Conservation (phyloP, 768 basidiomycete genomes). For the Phanerochaete carnosa region DNA sequence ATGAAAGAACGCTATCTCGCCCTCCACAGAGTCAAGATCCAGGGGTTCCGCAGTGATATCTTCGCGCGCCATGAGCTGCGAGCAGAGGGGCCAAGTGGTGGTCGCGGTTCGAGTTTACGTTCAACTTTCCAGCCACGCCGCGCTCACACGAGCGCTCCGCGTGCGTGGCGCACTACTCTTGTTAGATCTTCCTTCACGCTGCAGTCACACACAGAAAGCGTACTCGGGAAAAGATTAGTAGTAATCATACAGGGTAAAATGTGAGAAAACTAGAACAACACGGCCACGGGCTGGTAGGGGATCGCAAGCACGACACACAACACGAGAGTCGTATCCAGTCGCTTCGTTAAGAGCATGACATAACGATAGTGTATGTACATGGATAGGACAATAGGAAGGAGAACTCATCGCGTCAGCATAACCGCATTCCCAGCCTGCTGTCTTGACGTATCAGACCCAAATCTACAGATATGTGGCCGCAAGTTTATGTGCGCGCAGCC, state of each 20-base stretch:
- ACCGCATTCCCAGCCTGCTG: neutral
- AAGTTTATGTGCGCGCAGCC: conserved; percentile 51
- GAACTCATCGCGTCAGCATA: conserved; percentile 6
- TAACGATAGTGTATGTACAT: conserved; percentile 26
- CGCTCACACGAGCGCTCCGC: neutral
- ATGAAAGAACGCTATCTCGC: conserved; percentile 84
- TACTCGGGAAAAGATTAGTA: neutral
- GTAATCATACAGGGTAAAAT: neutral
- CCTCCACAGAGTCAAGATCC: conserved; percentile 64
- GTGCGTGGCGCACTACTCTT: neutral
- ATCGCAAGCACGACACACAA: neutral
- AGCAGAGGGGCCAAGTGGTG: neutral
- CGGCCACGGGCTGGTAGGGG: neutral
- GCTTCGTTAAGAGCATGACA: conserved; percentile 25
- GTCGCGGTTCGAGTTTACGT: neutral
- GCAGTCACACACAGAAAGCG: neutral
- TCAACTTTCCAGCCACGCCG: neutral
- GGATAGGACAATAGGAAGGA: conserved; percentile 20
- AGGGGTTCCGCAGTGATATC: neutral
- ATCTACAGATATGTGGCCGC: conserved; percentile 1
- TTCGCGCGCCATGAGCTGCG: neutral
- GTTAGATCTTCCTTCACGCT: neutral
- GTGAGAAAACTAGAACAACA: neutral
- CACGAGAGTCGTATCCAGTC: conserved; percentile 1
- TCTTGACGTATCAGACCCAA: conserved; percentile 14